A percentile compares a stretch with the other conserved stretches of the same genome.
These are phyloP conservation scores for Trichosanthes truncata DNA, from an alignment of 306 rosid genomes.

Conservation along the genomic window DNA sequence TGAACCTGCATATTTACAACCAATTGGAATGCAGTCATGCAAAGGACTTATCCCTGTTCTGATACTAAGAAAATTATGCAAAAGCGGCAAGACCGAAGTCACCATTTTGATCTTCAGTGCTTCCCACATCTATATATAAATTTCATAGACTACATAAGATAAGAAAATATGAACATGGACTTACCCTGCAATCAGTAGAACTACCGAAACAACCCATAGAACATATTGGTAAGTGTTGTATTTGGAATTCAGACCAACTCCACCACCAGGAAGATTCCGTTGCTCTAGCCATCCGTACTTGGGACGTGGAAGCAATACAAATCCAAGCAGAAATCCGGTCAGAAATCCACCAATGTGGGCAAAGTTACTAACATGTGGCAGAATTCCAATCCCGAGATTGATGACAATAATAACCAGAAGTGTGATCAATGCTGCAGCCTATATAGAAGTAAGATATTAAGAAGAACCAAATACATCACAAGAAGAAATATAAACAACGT, in stretches of 20 bases:
- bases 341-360: conserved; percentile 84
- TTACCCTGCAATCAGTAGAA: conserved; percentile 57
- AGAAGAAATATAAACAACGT: background rate
- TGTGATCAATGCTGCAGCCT: conserved; percentile 67
- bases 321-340: conserved; percentile 67
- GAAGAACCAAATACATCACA: background rate
- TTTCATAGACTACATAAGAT: background rate
- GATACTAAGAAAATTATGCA: background rate
- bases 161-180: conserved; percentile 9
- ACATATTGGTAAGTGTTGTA: conserved; percentile 64
- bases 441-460: conserved; percentile 12
- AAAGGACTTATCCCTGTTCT: background rate
- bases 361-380: conserved; percentile 75
- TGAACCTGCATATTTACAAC: conserved; percentile 8
- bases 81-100: background rate
- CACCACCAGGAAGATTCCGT: conserved; percentile 28
- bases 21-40: background rate
- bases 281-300: conserved; percentile 57
- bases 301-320: conserved; percentile 67
- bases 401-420: conserved; percentile 49
- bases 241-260: conserved; percentile 44
- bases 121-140: background rate
- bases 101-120: background rate
- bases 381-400: conserved; percentile 74
- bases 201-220: conserved; percentile 41